Base-by-base conservation (phyloP, 495 filamentous ascomycete species). In the Cryomyces antarcticus region DNA sequence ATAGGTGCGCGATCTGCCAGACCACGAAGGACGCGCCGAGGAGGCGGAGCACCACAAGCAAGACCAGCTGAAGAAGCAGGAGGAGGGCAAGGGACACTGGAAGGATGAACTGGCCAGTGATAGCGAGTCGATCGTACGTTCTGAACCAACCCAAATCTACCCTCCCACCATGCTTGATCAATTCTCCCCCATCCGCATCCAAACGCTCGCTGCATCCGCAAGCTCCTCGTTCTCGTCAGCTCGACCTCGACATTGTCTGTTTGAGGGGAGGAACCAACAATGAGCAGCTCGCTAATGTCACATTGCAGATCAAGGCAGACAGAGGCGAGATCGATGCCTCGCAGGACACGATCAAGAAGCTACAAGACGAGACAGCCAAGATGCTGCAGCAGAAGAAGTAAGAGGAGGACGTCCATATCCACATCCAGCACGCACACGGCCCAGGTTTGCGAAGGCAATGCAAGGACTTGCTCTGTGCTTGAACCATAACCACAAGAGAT, bases 51-150 rank as follows among this genome's bases (percentile, higher is more conserved):
- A 66, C 39, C 68, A 87, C 51, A 93, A 92, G 64, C 61, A 82
- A 38, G 73, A 83, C 39, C 68, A 71, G 31, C 47, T 93, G 43
- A 60, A 67, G 53, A 76, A 77, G 63, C 68, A 74, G 41, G 81
- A 81, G 62, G 63, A 73, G 9, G 86, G 86, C 17, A 75, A 78
- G 59, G 80, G 66, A 9, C 70, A 84, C 49, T 93, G 86, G 86
- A 80, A 80, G 59, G 64, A 75, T 13, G 77, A 82, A 54, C 60
- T 94, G 43, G 81, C 82, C 5, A 81, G 73, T 46, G 71, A 82
- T 55, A 83, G 77, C 52, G 86, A 94, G 67, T 76, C 77, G 48
- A 75, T 74, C 52, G 75, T 94, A 71, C 30, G 59, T 54, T 7
- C 31, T 13, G 27, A 24, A 24, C 17, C 17, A 1, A 24, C 28